Percentiles rank a stretch among this genome's conserved stretches.
Evolutionary conservation across 2,329 filamentous ascomycete species (phyloP).

Genomic region (Chaetomium olivaceum): DNA sequence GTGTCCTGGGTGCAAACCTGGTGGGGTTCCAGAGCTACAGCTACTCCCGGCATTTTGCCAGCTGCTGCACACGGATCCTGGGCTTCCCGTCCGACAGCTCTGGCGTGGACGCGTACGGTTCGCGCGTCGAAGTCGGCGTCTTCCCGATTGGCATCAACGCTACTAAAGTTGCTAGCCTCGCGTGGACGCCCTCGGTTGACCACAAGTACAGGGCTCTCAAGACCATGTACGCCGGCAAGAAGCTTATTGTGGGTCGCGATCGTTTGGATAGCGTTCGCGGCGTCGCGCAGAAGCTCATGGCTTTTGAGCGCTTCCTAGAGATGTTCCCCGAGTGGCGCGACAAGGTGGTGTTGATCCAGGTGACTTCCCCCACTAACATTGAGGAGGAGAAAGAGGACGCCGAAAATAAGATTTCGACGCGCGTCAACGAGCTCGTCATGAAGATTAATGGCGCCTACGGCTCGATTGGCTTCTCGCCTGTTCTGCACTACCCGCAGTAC

Average conservation of each 20-base stretch:
- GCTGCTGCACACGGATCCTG: slow-evolving; percentile 86
- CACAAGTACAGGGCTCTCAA: slow-evolving; percentile 72
- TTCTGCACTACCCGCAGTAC: slow-evolving; percentile 94
- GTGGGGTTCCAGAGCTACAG: slow-evolving; percentile 95
- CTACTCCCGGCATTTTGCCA: slow-evolving; percentile 91
- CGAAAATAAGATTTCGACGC: slow-evolving; percentile 79
- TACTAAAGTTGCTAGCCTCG: slow-evolving; percentile 71
- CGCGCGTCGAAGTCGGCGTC: slow-evolving; percentile 85
- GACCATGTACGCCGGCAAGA: slow-evolving; percentile 81
- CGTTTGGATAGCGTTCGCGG: slow-evolving; percentile 90
- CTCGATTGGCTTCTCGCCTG: slow-evolving; percentile 82
- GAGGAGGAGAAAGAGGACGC: slow-evolving; percentile 76
- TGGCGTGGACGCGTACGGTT: slow-evolving; percentile 85
- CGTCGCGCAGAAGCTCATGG: slow-evolving; percentile 93
- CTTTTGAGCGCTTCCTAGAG: slow-evolving; percentile 89
- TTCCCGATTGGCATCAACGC: slow-evolving; percentile 95
- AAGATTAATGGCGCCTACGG: slow-evolving; percentile 91
- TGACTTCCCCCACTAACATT: slow-evolving; percentile 82
- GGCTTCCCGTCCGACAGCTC: slow-evolving; percentile 85
- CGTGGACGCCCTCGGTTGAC: slow-evolving; percentile 69
- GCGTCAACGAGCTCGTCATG: slow-evolving; percentile 86
- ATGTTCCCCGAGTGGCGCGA: slow-evolving; percentile 89
- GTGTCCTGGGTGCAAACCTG: slow-evolving; percentile 86
- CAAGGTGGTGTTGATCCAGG: slow-evolving; percentile 90
- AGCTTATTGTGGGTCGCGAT: slow-evolving; percentile 92